These are phyloP conservation scores for Marasmius fiardii DNA, from an alignment of 1,284 basidiomycete genomes.

Conservation along the genomic window DNA sequence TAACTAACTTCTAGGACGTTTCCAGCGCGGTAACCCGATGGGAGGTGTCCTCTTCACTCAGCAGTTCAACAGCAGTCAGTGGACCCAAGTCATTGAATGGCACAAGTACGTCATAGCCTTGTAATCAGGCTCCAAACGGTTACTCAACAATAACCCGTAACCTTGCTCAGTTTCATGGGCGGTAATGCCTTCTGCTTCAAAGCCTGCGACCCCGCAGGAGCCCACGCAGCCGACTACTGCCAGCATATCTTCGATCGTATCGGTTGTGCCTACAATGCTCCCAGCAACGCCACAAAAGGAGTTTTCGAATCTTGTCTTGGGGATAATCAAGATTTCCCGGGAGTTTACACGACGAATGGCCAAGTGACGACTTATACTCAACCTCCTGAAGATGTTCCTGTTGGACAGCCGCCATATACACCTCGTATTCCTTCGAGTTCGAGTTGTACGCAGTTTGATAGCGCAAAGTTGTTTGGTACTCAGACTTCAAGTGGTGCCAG, in stretches of 20 bases:
- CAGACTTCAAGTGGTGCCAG: too few relatives aligned
- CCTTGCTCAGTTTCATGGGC: conserved; percentile 71
- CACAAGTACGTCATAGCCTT: conserved; percentile 40
- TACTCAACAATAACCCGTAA: conserved; percentile 2
- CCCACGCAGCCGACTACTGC: conserved; percentile 52
- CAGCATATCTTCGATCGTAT: conserved; percentile 65
- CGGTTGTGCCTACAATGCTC: conserved; percentile 68
- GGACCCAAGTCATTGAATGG: conserved; percentile 56
- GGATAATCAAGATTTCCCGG: conserved; percentile 59
- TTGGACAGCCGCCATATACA: conserved; percentile 58
- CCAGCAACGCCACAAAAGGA: conserved; percentile 53
- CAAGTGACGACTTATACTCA: conserved; percentile 47
- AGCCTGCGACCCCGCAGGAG: conserved; percentile 54
- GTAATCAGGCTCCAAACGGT: background rate
- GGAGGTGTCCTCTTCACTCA: conserved; percentile 64
- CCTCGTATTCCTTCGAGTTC: conserved; percentile 54
- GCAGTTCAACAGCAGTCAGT: conserved; percentile 42
- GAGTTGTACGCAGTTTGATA: conserved; percentile 52
- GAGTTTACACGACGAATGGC: conserved; percentile 46
- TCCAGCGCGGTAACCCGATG: conserved; percentile 60
- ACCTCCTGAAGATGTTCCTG: conserved; percentile 54
- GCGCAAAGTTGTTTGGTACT: conserved; percentile 21
- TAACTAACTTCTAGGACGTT: conserved; percentile 12
- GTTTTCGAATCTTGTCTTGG: conserved; percentile 61
- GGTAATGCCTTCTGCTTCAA: conserved; percentile 51